phyloP scores from a whole-genome alignment of 2,329 filamentous ascomycete species.

The Dryadomyces sulphureus region DNA sequence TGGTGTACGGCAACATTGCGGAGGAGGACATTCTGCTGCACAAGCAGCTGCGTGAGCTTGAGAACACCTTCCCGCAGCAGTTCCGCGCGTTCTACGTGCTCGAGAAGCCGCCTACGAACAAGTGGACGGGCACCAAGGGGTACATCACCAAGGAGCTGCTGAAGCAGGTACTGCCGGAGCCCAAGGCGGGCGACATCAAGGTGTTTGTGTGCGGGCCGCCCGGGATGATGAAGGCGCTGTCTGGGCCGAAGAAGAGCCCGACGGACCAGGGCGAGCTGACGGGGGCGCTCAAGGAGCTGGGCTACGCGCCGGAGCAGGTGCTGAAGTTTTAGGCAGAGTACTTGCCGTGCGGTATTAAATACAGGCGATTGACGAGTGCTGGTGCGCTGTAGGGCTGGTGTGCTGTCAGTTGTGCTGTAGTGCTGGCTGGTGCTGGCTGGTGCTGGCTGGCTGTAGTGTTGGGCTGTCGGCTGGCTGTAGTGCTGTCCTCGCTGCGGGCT shows the following conservation, averaged over 20 bases:
- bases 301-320: conserved; percentile 55
- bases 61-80: conserved; percentile 88
- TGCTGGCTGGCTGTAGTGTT: no score
- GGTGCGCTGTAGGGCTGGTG: no score
- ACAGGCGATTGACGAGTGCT: no score
- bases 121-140: conserved; percentile 63
- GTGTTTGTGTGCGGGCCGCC: conserved; percentile 92
- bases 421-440: no score
- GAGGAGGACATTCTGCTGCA: conserved; percentile 89
- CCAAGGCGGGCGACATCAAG: conserved; percentile 86
- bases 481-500: no score
- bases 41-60: conserved; percentile 68
- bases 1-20: conserved; percentile 79
- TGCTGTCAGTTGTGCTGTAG: no score
- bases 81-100: conserved; percentile 94
- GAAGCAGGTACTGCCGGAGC: conserved; percentile 88
- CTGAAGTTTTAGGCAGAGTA: conserved; percentile 62
- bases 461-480: no score
- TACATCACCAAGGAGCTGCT: conserved; percentile 81
- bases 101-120: conserved; percentile 53
- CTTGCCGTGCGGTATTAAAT: no score
- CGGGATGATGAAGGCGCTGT: conserved; percentile 84
- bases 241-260: conserved; percentile 80
- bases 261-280: conserved; percentile 82
- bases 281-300: conserved; percentile 53